A percentile compares a stretch with the other conserved stretches of the same genome.
Evolutionary conservation across 2,329 filamentous ascomycete genomes (phyloP).

Genomic region (Chalaropsis thielavioides): DNA sequence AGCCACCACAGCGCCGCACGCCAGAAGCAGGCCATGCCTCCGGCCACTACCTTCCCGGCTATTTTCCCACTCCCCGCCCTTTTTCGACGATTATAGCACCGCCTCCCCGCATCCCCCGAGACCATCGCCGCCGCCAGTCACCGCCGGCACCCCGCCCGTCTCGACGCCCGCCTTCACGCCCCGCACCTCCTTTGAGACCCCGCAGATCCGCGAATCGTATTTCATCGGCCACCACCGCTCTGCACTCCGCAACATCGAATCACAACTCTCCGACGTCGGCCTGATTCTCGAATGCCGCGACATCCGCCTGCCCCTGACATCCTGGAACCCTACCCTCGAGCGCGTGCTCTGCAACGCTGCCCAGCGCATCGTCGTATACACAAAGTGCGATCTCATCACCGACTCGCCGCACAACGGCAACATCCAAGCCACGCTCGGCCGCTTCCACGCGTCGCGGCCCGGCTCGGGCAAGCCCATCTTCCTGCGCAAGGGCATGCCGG

Average conservation of each 20-base stretch:
- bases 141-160: constrained; percentile 16
- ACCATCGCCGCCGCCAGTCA: neutral
- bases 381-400: constrained; percentile 62
- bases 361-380: constrained; percentile 74
- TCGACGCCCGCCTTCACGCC: constrained; percentile 46
- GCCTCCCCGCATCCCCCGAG: neutral
- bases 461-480: constrained; percentile 25
- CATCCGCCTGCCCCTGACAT: constrained; percentile 77
- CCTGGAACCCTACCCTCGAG: constrained; percentile 82
- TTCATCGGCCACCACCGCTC: constrained; percentile 86
- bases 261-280: constrained; percentile 63
- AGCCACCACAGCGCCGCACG: neutral
- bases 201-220: constrained; percentile 72
- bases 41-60: neutral
- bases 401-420: constrained; percentile 18
- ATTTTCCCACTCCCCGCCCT: neutral
- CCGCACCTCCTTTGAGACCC: constrained; percentile 55
- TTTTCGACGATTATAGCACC: neutral
- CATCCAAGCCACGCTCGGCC: constrained; percentile 23
- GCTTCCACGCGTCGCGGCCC: constrained; percentile 21
- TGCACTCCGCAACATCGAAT: constrained; percentile 69
- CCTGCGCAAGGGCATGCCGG: constrained; percentile 26
- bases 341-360: constrained; percentile 50
- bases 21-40: neutral
- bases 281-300: constrained; percentile 92